Evolutionary conservation across 2,329 filamentous ascomycete species (phyloP).

Genomic region (Trichoderma koningii): DNA sequence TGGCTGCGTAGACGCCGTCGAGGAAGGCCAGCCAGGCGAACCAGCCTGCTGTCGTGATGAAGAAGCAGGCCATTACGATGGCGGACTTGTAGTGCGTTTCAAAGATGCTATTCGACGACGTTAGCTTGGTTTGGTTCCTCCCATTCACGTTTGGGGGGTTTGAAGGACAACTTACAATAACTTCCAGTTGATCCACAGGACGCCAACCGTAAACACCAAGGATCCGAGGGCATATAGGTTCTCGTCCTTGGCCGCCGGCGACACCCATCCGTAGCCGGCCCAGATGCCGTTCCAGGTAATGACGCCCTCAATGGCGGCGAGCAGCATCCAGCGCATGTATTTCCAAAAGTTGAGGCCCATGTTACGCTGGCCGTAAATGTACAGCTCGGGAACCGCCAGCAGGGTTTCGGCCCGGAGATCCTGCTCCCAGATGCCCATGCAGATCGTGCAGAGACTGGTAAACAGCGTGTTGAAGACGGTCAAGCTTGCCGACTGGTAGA

Average conservation of each 20-base stretch:
- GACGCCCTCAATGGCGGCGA: slow-evolving; percentile 71
- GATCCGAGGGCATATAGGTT: slow-evolving; percentile 74
- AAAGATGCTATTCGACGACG: slow-evolving; percentile 53
- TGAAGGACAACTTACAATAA: slow-evolving; percentile 59
- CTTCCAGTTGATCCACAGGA: slow-evolving; percentile 75
- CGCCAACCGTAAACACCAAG: slow-evolving; percentile 68
- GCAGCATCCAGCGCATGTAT: slow-evolving; percentile 77
- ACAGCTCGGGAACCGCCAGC: slow-evolving; percentile 89
- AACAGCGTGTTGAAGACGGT: slow-evolving; percentile 95
- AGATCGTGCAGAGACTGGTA: slow-evolving; percentile 84
- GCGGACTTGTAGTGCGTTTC: slow-evolving; percentile 76
- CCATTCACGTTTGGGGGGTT: background rate
- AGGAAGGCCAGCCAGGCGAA: slow-evolving; percentile 75
- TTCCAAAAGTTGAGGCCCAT: slow-evolving; percentile 72
- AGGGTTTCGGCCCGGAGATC: slow-evolving; percentile 82
- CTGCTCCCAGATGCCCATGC: slow-evolving; percentile 89
- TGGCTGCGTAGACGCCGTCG: slow-evolving; percentile 58
- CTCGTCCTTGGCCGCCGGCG: slow-evolving; percentile 60
- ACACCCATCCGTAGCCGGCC: slow-evolving; percentile 53
- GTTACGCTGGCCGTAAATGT: slow-evolving; percentile 75
- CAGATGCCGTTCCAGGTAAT: slow-evolving; percentile 69
- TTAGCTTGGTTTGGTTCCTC: slow-evolving; percentile 29
- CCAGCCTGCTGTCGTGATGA: slow-evolving; percentile 67
- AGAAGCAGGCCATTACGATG: slow-evolving; percentile 61
- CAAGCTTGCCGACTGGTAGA: slow-evolving; percentile 85